Percentiles rank a stretch among this genome's conserved stretches.
Evolutionary conservation across 2,329 filamentous ascomycete species (phyloP).

Genomic region (Colletotrichum gloeosporioides): DNA sequence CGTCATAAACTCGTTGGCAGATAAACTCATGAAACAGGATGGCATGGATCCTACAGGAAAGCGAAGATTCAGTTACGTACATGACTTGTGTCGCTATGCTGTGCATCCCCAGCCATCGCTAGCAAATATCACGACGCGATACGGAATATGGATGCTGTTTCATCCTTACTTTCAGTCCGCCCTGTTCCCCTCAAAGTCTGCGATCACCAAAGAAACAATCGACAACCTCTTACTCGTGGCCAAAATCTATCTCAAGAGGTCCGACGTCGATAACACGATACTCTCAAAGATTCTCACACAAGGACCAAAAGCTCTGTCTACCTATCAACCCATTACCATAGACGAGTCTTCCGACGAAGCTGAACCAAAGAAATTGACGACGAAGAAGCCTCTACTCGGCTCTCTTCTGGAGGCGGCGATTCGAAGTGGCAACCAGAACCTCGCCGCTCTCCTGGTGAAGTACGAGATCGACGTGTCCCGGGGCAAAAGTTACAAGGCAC

Average conservation of each 20-base stretch:
- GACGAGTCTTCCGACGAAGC: no score
- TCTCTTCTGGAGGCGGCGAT: conserved; percentile 2
- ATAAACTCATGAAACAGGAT: neutral
- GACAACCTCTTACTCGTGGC: neutral
- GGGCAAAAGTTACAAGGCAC: neutral
- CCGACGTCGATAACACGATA: neutral
- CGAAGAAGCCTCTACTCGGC: neutral
- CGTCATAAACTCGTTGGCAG: neutral
- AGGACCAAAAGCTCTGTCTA: neutral
- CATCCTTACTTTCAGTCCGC: neutral
- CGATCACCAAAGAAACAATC: neutral
- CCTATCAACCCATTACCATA: neutral
- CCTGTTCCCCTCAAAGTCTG: neutral
- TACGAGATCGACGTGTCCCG: neutral
- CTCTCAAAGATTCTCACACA: neutral
- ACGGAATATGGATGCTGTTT: neutral
- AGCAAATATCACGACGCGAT: neutral
- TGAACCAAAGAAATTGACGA: neutral
- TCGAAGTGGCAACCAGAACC: neutral
- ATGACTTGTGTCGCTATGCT: neutral
- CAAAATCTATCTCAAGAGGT: neutral
- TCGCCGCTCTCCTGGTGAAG: neutral
- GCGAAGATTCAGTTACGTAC: neutral
- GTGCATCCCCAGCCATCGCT: neutral
- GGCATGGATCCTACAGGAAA: neutral